phyloP scores from a whole-genome alignment of 176 grass and related monocot genomes.

The Oryza officinalis region DNA sequence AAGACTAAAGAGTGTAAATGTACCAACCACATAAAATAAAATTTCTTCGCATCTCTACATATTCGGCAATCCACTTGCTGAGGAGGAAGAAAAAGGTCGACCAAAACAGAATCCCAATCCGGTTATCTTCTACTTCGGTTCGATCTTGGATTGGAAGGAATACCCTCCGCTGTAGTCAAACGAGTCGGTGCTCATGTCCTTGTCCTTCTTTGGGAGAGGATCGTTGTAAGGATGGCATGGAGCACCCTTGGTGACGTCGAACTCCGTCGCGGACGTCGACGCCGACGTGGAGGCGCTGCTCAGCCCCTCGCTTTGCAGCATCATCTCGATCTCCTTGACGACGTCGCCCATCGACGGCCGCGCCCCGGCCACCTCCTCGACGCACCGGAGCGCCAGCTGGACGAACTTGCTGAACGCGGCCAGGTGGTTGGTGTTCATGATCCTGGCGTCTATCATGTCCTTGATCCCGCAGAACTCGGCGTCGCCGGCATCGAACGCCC shows the following conservation, averaged over 20 bases:
- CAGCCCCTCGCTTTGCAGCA: conserved; percentile 71
- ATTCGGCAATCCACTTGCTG: conserved; percentile 12
- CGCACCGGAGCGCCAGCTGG: conserved; percentile 68
- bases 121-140: conserved; percentile 68
- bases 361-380: conserved; percentile 54
- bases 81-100: conserved; percentile 11
- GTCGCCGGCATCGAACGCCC: conserved; percentile 47
- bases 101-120: conserved; percentile 15
- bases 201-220: conserved; percentile 62
- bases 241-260: conserved; percentile 43
- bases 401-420: conserved; percentile 75
- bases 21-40: conserved; percentile 4
- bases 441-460: conserved; percentile 65
- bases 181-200: conserved; percentile 60
- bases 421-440: conserved; percentile 54
- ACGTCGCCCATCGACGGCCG: conserved; percentile 78
- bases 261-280: conserved; percentile 65
- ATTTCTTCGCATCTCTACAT: conserved; percentile 33
- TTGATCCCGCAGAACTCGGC: conserved; percentile 79
- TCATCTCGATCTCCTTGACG: conserved; percentile 86
- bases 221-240: conserved; percentile 65
- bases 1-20: conserved; percentile 1
- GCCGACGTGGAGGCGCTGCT: conserved; percentile 58
- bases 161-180: conserved; percentile 85
- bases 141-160: conserved; percentile 58